These are phyloP conservation scores for Aspergillus ustus DNA, from an alignment of 2,329 filamentous ascomycete species.

Conservation along the genomic window DNA sequence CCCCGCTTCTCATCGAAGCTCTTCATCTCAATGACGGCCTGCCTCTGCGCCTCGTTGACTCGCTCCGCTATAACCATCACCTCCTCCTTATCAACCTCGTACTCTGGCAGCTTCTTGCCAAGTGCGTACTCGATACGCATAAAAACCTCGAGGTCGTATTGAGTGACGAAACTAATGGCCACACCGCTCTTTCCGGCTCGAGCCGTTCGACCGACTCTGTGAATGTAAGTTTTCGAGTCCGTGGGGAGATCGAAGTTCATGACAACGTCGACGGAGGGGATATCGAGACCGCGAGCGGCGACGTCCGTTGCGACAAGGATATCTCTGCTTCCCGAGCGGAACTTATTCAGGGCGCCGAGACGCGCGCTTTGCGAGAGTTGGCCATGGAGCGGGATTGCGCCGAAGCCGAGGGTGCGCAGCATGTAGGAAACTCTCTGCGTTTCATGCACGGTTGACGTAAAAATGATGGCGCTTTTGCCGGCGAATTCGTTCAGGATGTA, in stretches of 20 bases:
- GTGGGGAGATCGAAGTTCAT: slow-evolving; percentile 83
- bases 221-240: slow-evolving; percentile 89
- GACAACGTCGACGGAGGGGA: slow-evolving; percentile 86
- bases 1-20: slow-evolving; percentile 70
- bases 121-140: slow-evolving; percentile 80
- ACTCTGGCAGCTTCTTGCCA: slow-evolving; percentile 74
- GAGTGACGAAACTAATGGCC: slow-evolving; percentile 80
- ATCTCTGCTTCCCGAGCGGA: slow-evolving; percentile 76
- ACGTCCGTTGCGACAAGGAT: slow-evolving; percentile 91
- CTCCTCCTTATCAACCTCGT: slow-evolving; percentile 75
- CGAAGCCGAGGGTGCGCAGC: slow-evolving; percentile 81
- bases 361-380: slow-evolving; percentile 87
- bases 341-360: slow-evolving; percentile 87
- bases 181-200: slow-evolving; percentile 83
- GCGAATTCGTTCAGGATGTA: slow-evolving; percentile 83
- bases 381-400: slow-evolving; percentile 89
- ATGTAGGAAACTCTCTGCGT: slow-evolving; percentile 84
- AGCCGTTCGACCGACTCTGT: slow-evolving; percentile 85
- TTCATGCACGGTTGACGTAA: slow-evolving; percentile 90
- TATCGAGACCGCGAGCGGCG: slow-evolving; percentile 90
- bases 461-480: slow-evolving; percentile 87
- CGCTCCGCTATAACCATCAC: slow-evolving; percentile 79
- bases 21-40: slow-evolving; percentile 83
- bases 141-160: slow-evolving; percentile 85
- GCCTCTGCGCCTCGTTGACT: slow-evolving; percentile 81